Base-by-base conservation (phyloP, 345 rosid species). In the Citrus sp. region DNA sequence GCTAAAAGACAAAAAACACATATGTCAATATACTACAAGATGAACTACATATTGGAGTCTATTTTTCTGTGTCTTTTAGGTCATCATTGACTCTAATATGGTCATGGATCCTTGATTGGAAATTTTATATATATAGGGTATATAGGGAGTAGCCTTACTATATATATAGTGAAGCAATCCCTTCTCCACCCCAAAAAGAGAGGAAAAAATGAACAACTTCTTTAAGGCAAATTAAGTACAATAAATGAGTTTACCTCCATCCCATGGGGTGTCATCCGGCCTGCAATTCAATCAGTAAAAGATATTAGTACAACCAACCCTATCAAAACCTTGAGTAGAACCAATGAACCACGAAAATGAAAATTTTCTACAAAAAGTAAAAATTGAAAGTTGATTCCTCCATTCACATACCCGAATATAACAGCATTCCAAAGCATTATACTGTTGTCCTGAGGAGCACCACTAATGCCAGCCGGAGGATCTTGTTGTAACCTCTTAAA, bases 221-320 rank as follows among this genome's bases (percentile, higher is more conserved):
- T 71, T 27, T 18, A 73, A 77, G 61, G 22, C 13, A 55, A 73
- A 63, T 24, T 30, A 72, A 13, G 56, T 42, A 51, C 18, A n/a
- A 77, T 56, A 80, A 60, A 18, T 18, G 34, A 67, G 63, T 68
- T 82, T 75, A 90, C 93, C 93, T 88, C 93, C 93, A 67, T 90
- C 93, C 93, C 93, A 90, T 16, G 93, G 93, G 38, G 90, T 90
- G 79, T 90, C 93, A 82, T 88, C 92, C 79, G 92, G 93, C 78
- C 93, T 90, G 85, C 60, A 83, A 80, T 46, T 70, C 67, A 54
- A 65, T 4, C 58, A 82, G 74, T 24, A 75, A 63, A 35, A 73
- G 25, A 40, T 73, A 67, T 80, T 1, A 69, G 19, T 60, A 76
- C 77, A 72, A 55, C 21, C 68, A 74, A 38, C 37, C 19, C 9